Evolutionary conservation across 2,329 filamentous ascomycete species (phyloP).

Genomic region (Tympanopsis confertula): DNA sequence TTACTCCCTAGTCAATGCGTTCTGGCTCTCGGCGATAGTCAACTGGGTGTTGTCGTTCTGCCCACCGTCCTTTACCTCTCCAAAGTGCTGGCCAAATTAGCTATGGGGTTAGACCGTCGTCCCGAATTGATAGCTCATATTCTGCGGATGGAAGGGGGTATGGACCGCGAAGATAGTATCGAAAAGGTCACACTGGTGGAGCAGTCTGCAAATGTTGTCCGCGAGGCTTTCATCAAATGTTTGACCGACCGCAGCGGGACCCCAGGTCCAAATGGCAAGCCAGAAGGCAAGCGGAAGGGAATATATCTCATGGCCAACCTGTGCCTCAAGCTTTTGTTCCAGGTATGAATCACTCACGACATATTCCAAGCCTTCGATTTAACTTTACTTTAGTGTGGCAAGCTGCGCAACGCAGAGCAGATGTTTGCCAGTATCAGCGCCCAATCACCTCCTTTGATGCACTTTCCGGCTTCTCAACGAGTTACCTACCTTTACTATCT

Average conservation of each 20-base stretch:
- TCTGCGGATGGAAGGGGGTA: background rate
- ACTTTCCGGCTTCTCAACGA: background rate
- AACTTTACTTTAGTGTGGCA: background rate
- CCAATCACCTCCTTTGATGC: background rate
- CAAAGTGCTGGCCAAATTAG: constrained; percentile 1
- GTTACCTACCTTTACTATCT: constrained; percentile 1
- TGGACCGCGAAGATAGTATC: background rate
- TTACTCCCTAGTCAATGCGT: background rate
- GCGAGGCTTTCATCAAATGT: constrained; percentile 1
- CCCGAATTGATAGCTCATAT: background rate
- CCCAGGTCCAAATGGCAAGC: background rate
- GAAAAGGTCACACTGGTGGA: background rate
- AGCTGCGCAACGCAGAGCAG: constrained; percentile 1
- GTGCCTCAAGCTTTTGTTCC: background rate
- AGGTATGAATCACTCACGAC: background rate
- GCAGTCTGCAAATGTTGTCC: background rate
- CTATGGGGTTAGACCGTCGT: background rate
- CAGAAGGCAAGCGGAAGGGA: background rate
- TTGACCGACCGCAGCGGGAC: background rate
- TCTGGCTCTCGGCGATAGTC: background rate
- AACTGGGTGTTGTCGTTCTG: background rate
- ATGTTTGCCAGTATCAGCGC: constrained; percentile 1
- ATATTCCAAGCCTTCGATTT: background rate
- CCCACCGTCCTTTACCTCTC: constrained; percentile 1
- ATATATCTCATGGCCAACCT: constrained; percentile 1